Percentiles rank a stretch among this genome's conserved stretches.
Evolutionary conservation across 2,329 filamentous ascomycete genomes (phyloP).

Genomic region (Colletotrichum orbiculare): DNA sequence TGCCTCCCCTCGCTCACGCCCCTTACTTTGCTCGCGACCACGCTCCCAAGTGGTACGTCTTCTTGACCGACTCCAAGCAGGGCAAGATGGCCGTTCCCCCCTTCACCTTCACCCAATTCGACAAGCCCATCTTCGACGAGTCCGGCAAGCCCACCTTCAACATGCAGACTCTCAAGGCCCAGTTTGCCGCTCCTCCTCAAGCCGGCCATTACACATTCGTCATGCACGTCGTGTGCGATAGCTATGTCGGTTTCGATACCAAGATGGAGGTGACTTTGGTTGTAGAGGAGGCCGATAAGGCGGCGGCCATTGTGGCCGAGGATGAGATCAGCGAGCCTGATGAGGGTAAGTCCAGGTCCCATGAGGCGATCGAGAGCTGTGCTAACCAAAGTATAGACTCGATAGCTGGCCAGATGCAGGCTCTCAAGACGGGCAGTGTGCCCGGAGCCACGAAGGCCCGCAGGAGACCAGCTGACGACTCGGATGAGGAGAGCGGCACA

Average conservation of each 20-base stretch:
- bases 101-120: constrained; percentile 93
- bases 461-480: constrained; percentile 62
- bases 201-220: constrained; percentile 94
- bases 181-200: constrained; percentile 94
- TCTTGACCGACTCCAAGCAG: constrained; percentile 93
- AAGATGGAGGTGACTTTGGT: constrained; percentile 90
- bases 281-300: constrained; percentile 90
- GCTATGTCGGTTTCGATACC: constrained; percentile 93
- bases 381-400: constrained; percentile 70
- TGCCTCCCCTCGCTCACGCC: constrained; percentile 88
- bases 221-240: constrained; percentile 93
- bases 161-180: constrained; percentile 95
- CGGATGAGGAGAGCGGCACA: constrained; percentile 85
- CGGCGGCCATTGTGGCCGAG: constrained; percentile 81
- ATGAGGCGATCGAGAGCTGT: constrained; percentile 36
- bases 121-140: constrained; percentile 85
- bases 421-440: constrained; percentile 77
- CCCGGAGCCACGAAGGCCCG: constrained; percentile 65
- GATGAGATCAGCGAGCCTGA: constrained; percentile 98
- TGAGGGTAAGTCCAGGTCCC: constrained; percentile 76
- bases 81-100: constrained; percentile 97
- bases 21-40: constrained; percentile 92
- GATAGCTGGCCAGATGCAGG: constrained; percentile 89
- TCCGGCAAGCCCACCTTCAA: constrained; percentile 90
- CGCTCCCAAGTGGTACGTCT: constrained; percentile 91